These are phyloP conservation scores for Trametes pubescens DNA, from an alignment of 1,284 basidiomycete genomes.

Conservation along the genomic window DNA sequence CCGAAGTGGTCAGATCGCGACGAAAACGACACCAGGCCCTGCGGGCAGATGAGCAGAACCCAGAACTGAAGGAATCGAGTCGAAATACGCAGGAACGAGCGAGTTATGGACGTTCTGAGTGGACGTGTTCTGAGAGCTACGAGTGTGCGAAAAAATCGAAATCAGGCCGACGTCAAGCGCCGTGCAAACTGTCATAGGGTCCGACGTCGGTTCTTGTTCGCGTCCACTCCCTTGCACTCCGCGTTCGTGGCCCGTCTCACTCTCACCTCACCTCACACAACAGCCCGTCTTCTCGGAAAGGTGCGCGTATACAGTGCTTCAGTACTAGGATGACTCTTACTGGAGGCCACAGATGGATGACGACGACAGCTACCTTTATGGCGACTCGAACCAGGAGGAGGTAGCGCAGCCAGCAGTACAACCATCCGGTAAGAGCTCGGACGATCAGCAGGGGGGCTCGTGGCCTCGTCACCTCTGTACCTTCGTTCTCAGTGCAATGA, in stretches of 20 bases:
- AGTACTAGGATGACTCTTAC: not conserved
- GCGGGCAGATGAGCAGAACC: too few relatives aligned
- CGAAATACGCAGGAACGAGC: too few relatives aligned
- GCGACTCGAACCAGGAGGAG: slow-evolving; percentile 54
- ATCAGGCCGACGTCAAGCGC: too few relatives aligned
- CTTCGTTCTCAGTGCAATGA: slow-evolving; percentile 29
- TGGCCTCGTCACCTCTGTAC: slow-evolving; percentile 30
- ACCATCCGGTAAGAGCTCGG: slow-evolving; percentile 53
- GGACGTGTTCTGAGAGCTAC: too few relatives aligned
- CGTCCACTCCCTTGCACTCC: not conserved
- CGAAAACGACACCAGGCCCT: too few relatives aligned
- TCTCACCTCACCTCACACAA: not conserved
- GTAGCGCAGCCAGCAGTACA: slow-evolving; percentile 44
- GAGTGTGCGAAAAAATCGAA: too few relatives aligned
- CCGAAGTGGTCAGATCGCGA: too few relatives aligned
- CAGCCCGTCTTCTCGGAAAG: not conserved
- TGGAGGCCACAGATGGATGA: slow-evolving; percentile 55
- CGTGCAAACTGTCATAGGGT: too few relatives aligned
- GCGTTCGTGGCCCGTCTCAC: not conserved
- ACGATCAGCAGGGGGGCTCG: slow-evolving; percentile 14
- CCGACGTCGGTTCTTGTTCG: slow-evolving; percentile 13
- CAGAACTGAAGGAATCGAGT: too few relatives aligned
- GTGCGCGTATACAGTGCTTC: not conserved
- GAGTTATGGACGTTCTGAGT: too few relatives aligned
- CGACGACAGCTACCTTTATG: slow-evolving; percentile 81